Base-by-base conservation (phyloP, 129 eudicot genomes). In the Lactuca saligna region DNA sequence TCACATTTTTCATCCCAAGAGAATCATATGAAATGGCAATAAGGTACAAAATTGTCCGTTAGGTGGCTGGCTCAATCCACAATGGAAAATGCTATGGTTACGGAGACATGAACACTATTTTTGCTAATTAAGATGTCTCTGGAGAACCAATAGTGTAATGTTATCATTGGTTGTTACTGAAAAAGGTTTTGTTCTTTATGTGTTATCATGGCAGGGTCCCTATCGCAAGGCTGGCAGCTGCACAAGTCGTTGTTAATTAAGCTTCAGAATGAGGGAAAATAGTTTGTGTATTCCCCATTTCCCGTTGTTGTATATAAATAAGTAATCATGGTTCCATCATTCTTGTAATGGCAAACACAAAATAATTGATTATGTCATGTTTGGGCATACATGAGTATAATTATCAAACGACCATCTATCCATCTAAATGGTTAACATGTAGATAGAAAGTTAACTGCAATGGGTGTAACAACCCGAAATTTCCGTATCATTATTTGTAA, bases 141-240 rank as follows among this genome's bases (percentile, higher is more conserved):
- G 3, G 2, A 9, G 49, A 42, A 42, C 49, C 51, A 46, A 3
- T 10, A 2, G 2, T 46, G 39, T 10, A 39, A 31, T 5, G 38
- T 10, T 65, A 14, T 11, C 39, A 20, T 46, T 54, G 33, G 7
- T 54, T 13, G 8, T 4, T 15, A 17, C 44, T 5, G 4, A 50
- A 17, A 34, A 41, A 5, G 66, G 7, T 12, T 39, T 56, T 17
- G 34, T 8, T 61, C 7, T 61, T 34, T 16, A 29, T 48, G 34
- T 15, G 11, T 54, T 54, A 20, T 68, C 61, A 39, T 32, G 42
- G 33, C 86, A 91, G 97, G 86, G 96, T 91, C 62, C 97, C 97
- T 20, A 88, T 91, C 64, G 97, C 97, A 17, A 81, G 97, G 88
- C 73, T 91, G 17, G 97, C 97, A 57, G 97, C 97, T 49, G 97